These are phyloP conservation scores for Gracilariopsis chorda DNA, from an alignment of 23 red algal genomes.

Conservation along the genomic window DNA sequence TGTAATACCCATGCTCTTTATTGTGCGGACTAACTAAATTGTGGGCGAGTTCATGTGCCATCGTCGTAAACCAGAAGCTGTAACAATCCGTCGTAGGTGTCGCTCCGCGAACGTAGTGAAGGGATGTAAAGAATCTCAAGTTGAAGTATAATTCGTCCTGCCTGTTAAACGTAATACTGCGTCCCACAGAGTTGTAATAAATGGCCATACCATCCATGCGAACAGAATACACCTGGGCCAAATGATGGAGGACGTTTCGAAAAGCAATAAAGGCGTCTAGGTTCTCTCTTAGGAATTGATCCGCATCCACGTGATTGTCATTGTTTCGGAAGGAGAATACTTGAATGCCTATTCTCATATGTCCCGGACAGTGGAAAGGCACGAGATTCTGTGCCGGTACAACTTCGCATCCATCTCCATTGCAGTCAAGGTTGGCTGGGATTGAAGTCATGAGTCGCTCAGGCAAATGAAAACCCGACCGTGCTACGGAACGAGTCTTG, in stretches of 20 bases:
- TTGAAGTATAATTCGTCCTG: constrained; percentile 47
- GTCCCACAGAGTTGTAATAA: constrained; percentile 16
- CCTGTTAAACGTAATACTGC: constrained; percentile 54
- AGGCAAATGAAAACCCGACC: neutral
- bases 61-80: constrained; percentile 52
- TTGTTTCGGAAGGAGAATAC: constrained; percentile 26
- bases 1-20: constrained; percentile 56
- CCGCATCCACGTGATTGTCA: neutral
- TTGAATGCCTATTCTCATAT: neutral
- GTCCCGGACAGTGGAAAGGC: neutral
- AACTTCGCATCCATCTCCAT: constrained; percentile 52
- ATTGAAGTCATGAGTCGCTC: neutral
- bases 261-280: neutral
- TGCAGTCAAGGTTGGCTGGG: neutral
- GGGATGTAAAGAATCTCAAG: constrained; percentile 42
- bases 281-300: constrained; percentile 2
- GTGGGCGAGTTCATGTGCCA: constrained; percentile 72
- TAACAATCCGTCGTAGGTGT: constrained; percentile 12
- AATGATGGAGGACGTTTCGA: neutral
- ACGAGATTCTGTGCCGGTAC: constrained; percentile 21
- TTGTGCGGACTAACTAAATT: constrained; percentile 48
- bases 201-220: constrained; percentile 26
- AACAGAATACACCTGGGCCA: constrained; percentile 35
- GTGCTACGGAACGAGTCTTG: neutral
- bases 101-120: constrained; percentile 8